These are phyloP conservation scores for Chimonanthus salicifolius DNA, from an alignment of 164 flowering plant genomes.

Conservation along the genomic window DNA sequence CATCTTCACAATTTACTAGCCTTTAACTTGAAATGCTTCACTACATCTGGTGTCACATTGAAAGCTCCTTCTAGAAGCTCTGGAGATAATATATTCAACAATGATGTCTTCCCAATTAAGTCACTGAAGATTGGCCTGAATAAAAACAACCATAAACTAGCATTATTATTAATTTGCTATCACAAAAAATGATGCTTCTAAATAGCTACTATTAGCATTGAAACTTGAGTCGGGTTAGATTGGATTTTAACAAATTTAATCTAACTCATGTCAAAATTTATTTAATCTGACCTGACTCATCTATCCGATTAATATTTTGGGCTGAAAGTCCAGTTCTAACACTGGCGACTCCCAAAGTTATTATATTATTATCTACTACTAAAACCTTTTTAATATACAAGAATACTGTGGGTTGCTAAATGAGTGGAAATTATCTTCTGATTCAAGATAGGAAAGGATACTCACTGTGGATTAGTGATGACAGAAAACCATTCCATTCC, in stretches of 20 bases:
- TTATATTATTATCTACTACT: too few relatives aligned
- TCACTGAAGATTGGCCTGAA: conserved; percentile 51
- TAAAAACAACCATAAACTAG: not conserved
- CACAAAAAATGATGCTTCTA: too few relatives aligned
- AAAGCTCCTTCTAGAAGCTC: conserved; percentile 48
- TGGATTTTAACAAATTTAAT: too few relatives aligned
- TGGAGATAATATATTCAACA: conserved; percentile 52
- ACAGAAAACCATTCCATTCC: conserved; percentile 67
- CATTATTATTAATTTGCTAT: too few relatives aligned
- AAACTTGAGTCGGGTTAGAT: too few relatives aligned
- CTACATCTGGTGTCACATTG: conserved; percentile 31
- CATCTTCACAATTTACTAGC: conserved; percentile 11
- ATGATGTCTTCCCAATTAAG: conserved; percentile 41
- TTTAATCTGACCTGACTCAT: too few relatives aligned
- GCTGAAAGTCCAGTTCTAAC: too few relatives aligned
- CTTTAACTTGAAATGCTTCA: not conserved
- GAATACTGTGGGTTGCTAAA: not conserved
- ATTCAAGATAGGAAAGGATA: not conserved
- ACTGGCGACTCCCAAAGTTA: too few relatives aligned
- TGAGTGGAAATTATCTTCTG: not conserved
- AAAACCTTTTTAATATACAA: too few relatives aligned
- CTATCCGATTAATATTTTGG: too few relatives aligned
- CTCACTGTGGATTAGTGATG: conserved; percentile 53
- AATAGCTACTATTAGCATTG: too few relatives aligned
- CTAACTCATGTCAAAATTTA: too few relatives aligned